A percentile compares a stretch with the other conserved stretches of the same genome.
These are phyloP conservation scores for Pneumocystis oryctolagi DNA, from an alignment of 1,139 yeast genomes.

Conservation along the genomic window DNA sequence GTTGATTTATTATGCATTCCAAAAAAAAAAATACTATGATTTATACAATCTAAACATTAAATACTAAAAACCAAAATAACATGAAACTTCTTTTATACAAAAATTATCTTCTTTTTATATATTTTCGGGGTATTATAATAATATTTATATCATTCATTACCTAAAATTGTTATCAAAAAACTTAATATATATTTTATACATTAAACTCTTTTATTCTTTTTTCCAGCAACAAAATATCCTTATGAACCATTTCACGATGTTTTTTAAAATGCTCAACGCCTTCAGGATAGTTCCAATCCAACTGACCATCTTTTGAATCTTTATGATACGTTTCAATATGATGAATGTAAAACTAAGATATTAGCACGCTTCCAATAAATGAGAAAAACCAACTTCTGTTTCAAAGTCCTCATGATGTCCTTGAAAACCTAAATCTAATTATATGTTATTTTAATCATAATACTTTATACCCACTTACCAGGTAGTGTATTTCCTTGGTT, in stretches of 20 bases:
- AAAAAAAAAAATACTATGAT: background rate
- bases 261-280: slow-evolving; percentile 14
- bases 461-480: slow-evolving; percentile 27
- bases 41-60: background rate
- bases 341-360: slow-evolving; percentile 32
- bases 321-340: slow-evolving; percentile 85
- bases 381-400: slow-evolving; percentile 28
- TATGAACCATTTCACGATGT: slow-evolving; percentile 11
- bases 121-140: background rate
- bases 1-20: slow-evolving; percentile 30
- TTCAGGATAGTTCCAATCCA: slow-evolving; percentile 17
- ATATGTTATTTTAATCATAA: slow-evolving; percentile 23
- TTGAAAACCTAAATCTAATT: slow-evolving; percentile 42
- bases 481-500: slow-evolving; percentile 60
- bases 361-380: background rate
- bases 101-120: background rate
- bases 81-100: background rate
- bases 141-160: background rate
- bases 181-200: background rate
- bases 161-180: background rate
- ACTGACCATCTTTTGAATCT: slow-evolving; percentile 25
- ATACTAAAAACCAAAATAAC: background rate
- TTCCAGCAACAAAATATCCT: slow-evolving; percentile 1
- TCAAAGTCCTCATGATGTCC: slow-evolving; percentile 96
- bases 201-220: background rate